Base-by-base conservation (phyloP, 371 early-diverging fungal genomes). In the Circinella minor region DNA sequence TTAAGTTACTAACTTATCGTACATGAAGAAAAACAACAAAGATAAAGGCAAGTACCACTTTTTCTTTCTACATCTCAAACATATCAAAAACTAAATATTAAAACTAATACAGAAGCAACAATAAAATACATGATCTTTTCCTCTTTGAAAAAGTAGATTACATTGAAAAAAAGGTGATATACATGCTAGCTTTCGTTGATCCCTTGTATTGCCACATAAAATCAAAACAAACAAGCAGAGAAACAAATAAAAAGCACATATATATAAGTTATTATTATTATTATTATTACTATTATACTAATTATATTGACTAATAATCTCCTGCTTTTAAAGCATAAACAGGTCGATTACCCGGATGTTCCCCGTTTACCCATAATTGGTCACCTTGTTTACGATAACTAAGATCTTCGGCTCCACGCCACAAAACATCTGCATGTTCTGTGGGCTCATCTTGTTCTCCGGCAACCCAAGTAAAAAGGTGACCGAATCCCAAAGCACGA, bases 381-480 rank as follows among this genome's bases (percentile, higher is more conserved):
- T 65, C 55, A 10, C 55, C 55, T 55, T 65, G 66, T 39, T 65
- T 54, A 36, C 66, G 66, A 27, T 65, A 65, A 6, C 54, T 34
- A 4, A 65, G 18, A 65, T 65, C 66, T 55, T 65, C 66, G 18
- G 51, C 17, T 3, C 55, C 66, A 8, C 20, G 8, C 4, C 38
- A 55, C 8, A 65, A 18, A 20, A 39, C 43, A n/a, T 36, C 55
- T 13, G n/a, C 38, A 55, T 65, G 55, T 11, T 20, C 55, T 36
- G 36, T 43, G 8, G 66, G 39, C 17, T 51, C 55, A 3, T 39
- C 27, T 63, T 48, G 47, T 39, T 65, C 66, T 4, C 66, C 55
- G 11, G 14, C n/a, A 20, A 47, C 47, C 55, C 66, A 65, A 13
- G 66, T 65, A 43, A 49, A 65, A 37, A 67, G 37, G 11, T 67